Base-by-base conservation (phyloP, 257 asterid genomes). In the Plantago elongata region DNA sequence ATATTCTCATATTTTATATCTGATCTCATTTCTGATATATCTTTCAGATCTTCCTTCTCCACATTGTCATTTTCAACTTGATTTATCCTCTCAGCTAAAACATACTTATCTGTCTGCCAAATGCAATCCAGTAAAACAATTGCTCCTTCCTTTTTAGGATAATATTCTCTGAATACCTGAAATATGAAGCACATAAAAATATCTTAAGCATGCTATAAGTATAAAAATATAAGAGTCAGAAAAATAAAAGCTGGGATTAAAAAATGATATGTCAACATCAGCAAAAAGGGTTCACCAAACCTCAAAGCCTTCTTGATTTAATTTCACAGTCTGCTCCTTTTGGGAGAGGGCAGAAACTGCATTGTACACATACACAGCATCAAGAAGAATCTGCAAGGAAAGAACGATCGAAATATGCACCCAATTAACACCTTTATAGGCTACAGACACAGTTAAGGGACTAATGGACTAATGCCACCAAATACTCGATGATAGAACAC, bases 101-200 rank as follows among this genome's bases (percentile, higher is more conserved):
- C 68, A 64, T 38, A 64, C 45, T 54, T 64, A 52, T 64, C 68
- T 3, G 60, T 43, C 48, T 64, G 54, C 68, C 68, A 64, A 54
- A 64, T 22, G 51, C 68, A 64, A 3, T 64, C 68, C 43, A 64
- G 51, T 2, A 45, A 17, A 27, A 64, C 52, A 14, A 47, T 45
- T 16, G 54, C 40, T 34, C 4, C 64, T 30, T 60, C 64, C 64
- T 11, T 45, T 22, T 60, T 60, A 13, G 63, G 63, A 58, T 58
- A 82, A 75, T 80, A 87, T 72, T 93, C 97, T 71, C 92, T 80
- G 42, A 81, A 89, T 13, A 81, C 89, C 99, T 89, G 84, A 62
- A 65, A 47, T 12, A 7, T 61, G 51, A 44, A 57, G 57, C 16
- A 73, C 44, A n/a, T 12, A 48, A 66, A 67, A 62, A 37, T 55